Evolutionary conservation across 2,329 filamentous ascomycete genomes (phyloP), one percentile per base, ranked within the genome.

Genomic region (Neodidymelliopsis sp.): DNA sequence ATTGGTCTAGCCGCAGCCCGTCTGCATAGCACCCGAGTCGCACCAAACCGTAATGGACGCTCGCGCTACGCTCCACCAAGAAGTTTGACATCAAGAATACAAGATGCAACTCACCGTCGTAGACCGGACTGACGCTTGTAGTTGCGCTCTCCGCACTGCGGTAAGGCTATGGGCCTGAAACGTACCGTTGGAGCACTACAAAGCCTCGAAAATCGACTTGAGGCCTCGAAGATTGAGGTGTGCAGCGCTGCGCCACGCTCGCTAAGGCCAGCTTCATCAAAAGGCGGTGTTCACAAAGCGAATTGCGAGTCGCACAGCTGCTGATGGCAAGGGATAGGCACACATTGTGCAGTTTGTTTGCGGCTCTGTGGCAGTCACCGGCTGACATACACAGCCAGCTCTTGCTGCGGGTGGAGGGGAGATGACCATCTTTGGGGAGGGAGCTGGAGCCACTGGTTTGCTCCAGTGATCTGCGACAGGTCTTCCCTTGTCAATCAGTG

Each of bases 361-460:
- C 64, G 67, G 66, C 66, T 71, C 66, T 69, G 61, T 59, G 59
- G 59, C 58, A 57, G 15, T 37, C 18, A 27, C 29, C 24, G 16
- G 34, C 47, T 50, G 47, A 44, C 40, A 34, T 29, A 24, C 47
- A 50, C 47, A 44, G 47, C 56, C 60, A 56, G 50, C 48, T 47
- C 58, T 54, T 49, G 39, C 47, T 50, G 44, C 53, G 47, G 43
- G 30, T 34, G 47, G 40, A 30, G 35, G 41, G 39, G 40, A 23
- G 54, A 18, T 57, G 60, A 42, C 57, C 56, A 57, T 23, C 37
- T 35, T 51, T 23, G 42, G 49, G 34, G 53, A 51, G 49, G 34
- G 53, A 51, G 63, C 63, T 62, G 59, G 63, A 64, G 58, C 67
- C 66, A 70, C 65, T 70, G 49, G 62, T 67, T 68, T 62, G 36